phyloP scores from a whole-genome alignment of 2,329 filamentous ascomycete genomes.

The Fusarium tuaranense region DNA sequence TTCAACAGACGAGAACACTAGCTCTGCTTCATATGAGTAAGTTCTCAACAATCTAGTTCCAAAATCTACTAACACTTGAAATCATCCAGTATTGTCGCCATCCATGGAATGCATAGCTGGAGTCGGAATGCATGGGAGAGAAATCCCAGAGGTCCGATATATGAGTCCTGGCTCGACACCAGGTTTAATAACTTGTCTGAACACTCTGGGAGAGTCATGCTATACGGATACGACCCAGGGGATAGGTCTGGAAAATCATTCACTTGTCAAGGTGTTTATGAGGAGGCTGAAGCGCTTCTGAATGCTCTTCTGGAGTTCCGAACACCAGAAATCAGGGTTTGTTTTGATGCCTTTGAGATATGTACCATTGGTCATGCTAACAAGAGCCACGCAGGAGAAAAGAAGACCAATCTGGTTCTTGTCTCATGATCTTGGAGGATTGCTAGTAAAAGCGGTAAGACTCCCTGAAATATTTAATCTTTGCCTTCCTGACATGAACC shows the following conservation, averaged over 20 bases:
- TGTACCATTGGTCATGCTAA: neutral
- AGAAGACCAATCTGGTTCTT: slow-evolving; percentile 11
- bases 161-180: neutral
- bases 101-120: neutral
- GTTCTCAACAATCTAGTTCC: neutral
- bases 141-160: neutral
- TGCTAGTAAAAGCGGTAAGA: slow-evolving; percentile 16
- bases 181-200: neutral
- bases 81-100: neutral
- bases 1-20: neutral
- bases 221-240: neutral
- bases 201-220: neutral
- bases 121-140: neutral
- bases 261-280: neutral
- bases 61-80: neutral
- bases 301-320: neutral
- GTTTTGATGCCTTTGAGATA: neutral
- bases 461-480: neutral
- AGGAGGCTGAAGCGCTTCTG: neutral
- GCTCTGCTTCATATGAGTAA: neutral
- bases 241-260: neutral
- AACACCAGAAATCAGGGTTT: slow-evolving; percentile 1
- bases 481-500: neutral
- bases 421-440: slow-evolving; percentile 19
- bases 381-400: neutral